phyloP scores from a whole-genome alignment of 2,329 filamentous ascomycete species.

The Colletotrichum somersetense region DNA sequence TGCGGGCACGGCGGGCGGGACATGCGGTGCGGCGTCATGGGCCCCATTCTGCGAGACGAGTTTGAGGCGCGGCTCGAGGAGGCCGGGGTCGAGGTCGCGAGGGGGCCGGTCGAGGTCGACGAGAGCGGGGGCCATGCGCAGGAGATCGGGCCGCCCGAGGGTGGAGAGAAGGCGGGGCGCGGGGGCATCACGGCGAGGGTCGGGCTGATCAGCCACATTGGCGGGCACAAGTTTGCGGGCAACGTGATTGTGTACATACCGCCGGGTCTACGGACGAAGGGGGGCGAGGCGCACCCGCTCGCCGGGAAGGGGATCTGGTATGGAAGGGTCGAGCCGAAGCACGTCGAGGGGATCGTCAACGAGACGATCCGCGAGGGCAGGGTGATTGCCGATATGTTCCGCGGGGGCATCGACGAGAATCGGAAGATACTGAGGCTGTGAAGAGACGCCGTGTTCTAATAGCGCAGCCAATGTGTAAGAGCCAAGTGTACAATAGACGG shows the following conservation, averaged over 20 bases:
- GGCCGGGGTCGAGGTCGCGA: conserved; percentile 63
- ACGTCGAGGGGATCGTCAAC: conserved; percentile 80
- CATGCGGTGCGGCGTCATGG: conserved; percentile 83
- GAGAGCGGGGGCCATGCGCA: conserved; percentile 43
- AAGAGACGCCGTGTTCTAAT: not conserved
- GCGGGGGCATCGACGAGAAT: conserved; percentile 73
- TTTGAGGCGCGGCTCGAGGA: conserved; percentile 73
- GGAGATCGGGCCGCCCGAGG: conserved; percentile 26
- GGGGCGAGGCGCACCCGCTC: conserved; percentile 66
- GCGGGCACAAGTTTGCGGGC: conserved; percentile 87
- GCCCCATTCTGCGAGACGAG: conserved; percentile 77
- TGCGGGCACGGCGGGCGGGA: conserved; percentile 91
- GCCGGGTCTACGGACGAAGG: conserved; percentile 57
- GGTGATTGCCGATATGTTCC: conserved; percentile 77
- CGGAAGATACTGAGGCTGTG: conserved; percentile 64
- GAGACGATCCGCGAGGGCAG: conserved; percentile 77
- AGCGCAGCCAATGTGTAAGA: not conserved
- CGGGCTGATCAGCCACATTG: conserved; percentile 82
- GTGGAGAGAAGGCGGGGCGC: conserved; percentile 35
- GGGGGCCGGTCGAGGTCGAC: conserved; percentile 57
- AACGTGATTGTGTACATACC: conserved; percentile 88
- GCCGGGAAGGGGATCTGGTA: conserved; percentile 86
- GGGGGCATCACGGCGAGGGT: conserved; percentile 65
- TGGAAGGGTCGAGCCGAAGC: conserved; percentile 78
- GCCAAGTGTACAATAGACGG: conserved; percentile 11